A percentile compares a stretch with the other conserved stretches of the same genome.
These are phyloP conservation scores for Termitomyces sp. DNA, from an alignment of 768 basidiomycete species.

Conservation along the genomic window DNA sequence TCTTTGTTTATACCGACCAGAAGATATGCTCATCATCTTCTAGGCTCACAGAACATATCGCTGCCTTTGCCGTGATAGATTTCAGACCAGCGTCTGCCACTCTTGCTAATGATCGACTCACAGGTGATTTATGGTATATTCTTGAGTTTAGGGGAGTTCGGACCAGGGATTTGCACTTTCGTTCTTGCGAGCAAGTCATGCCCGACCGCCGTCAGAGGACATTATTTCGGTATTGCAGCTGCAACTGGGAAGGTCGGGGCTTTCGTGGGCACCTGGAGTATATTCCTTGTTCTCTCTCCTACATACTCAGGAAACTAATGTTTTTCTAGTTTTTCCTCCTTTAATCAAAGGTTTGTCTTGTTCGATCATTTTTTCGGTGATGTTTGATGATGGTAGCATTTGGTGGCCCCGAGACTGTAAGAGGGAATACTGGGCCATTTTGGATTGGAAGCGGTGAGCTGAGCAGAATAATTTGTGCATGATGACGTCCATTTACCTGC, in stretches of 20 bases:
- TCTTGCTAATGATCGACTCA: background rate
- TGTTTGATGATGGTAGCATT: conserved; percentile 38
- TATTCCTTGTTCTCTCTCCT: conserved; percentile 14
- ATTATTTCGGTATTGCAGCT: conserved; percentile 83
- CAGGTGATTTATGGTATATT: conserved; percentile 87
- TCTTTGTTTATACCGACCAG: background rate
- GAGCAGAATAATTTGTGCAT: background rate
- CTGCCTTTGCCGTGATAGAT: conserved; percentile 58
- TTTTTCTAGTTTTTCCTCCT: conserved; percentile 48
- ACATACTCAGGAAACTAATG: background rate
- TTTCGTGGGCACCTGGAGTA: conserved; percentile 76
- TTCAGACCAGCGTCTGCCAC: background rate
- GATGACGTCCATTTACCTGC: background rate
- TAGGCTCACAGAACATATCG: conserved; percentile 56
- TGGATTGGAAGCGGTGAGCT: conserved; percentile 66
- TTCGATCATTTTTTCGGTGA: background rate
- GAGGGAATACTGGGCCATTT: conserved; percentile 79
- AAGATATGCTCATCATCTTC: background rate
- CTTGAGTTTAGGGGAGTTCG: conserved; percentile 82
- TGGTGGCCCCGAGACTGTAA: conserved; percentile 41
- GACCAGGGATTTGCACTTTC: conserved; percentile 72
- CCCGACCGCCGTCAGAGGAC: conserved; percentile 80
- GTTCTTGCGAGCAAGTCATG: conserved; percentile 78
- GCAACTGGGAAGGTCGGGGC: conserved; percentile 82
- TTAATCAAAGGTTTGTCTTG: conserved; percentile 49